Percentiles rank a stretch among this genome's conserved stretches.
Conservation (phyloP, 2,329 filamentous ascomycete genomes). For the Penicillium sp. region DNA sequence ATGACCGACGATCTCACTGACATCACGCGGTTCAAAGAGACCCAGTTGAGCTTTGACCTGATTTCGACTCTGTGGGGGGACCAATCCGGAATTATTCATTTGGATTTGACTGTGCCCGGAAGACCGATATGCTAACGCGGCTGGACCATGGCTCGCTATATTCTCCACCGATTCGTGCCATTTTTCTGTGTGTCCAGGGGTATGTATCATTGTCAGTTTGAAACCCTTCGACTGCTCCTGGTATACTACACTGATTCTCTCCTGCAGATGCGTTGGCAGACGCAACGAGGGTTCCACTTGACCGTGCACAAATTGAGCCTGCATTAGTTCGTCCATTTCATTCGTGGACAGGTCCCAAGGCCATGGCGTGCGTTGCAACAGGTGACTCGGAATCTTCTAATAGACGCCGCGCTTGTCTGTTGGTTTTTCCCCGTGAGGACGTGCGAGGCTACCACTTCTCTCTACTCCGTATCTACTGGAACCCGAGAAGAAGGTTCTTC, state of each 20-base stretch:
- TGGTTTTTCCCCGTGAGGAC: constrained; percentile 13
- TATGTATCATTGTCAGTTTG: not conserved
- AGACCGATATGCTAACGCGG: not conserved
- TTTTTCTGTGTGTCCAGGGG: not conserved
- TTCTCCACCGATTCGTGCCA: not conserved
- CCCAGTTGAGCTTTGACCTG: constrained; percentile 1
- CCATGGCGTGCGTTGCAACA: constrained; percentile 22
- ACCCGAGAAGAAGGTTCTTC: not conserved
- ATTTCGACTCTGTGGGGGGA: constrained; percentile 3
- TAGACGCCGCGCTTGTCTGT: constrained; percentile 25
- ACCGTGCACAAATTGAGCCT: constrained; percentile 20
- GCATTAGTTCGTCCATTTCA: constrained; percentile 19
- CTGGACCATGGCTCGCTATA: constrained; percentile 15
- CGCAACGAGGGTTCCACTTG: constrained; percentile 9
- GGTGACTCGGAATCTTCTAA: constrained; percentile 24
- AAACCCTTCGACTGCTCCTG: not conserved
- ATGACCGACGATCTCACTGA: constrained; percentile 15
- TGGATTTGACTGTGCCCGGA: too few relatives aligned
- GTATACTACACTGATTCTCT: not conserved
- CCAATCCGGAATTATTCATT: not conserved
- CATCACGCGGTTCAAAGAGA: constrained; percentile 4
- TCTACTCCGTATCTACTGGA: not conserved
- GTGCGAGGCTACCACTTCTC: not conserved
- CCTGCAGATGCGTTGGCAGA: constrained; percentile 22
- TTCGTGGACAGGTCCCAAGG: constrained; percentile 14